Conservation (phyloP, 208 protist species). For the Wallacemonas collosoma region DNA sequence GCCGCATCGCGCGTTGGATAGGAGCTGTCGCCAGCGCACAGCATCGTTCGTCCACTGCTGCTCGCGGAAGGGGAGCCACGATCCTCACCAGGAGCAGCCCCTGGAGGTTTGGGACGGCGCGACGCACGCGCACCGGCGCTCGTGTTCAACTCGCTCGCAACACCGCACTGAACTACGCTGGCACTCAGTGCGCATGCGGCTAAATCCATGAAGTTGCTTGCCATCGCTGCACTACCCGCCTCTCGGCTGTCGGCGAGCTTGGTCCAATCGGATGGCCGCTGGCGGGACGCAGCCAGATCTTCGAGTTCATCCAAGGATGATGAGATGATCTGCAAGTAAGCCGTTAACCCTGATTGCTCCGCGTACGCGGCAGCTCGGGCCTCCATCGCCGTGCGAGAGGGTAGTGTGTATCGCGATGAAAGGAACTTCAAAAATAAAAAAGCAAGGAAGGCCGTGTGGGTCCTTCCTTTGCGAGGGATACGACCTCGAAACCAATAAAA, state of each 20-base stretch:
- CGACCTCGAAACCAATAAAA: not conserved
- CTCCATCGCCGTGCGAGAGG: not conserved
- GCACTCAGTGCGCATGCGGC: slow-evolving; percentile 7
- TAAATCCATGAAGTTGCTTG: not conserved
- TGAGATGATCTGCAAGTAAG: not conserved
- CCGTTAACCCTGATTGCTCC: not conserved
- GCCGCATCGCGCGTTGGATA: slow-evolving; percentile 25
- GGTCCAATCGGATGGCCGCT: not conserved
- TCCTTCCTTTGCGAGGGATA: too few species aligned
- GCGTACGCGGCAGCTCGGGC: not conserved
- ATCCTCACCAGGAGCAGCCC: too few species aligned
- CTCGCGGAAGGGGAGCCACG: too few species aligned
- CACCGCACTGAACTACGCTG: not conserved
- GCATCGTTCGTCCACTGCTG: not conserved
- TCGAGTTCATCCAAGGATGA: slow-evolving; percentile 7
- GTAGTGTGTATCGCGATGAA: too few species aligned
- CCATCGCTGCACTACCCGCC: not conserved
- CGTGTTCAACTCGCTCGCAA: not conserved
- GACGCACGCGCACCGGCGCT: not conserved
- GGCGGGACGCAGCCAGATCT: not conserved
- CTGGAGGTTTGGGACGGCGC: too few species aligned
- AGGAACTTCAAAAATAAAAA: too few species aligned
- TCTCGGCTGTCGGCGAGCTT: not conserved
- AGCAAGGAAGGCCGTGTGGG: too few species aligned
- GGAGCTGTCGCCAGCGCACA: not conserved